phyloP scores from a whole-genome alignment of 192 early-diverging fungal species.

The Gryganskiella cystojenkinii region DNA sequence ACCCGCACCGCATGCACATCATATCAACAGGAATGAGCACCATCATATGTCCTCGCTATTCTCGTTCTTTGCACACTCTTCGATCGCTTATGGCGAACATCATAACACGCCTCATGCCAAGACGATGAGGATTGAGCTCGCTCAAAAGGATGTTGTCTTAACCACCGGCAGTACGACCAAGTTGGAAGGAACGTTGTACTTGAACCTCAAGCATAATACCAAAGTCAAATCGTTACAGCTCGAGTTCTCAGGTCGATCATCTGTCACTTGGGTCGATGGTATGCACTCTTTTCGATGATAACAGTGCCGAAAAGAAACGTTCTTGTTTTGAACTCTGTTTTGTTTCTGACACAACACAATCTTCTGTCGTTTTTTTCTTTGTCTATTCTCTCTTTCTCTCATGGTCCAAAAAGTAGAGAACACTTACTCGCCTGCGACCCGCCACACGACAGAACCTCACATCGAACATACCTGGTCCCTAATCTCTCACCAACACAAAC shows the following conservation, averaged over 20 bases:
- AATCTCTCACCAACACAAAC: slow-evolving; percentile 22
- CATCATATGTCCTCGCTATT: slow-evolving; percentile 16
- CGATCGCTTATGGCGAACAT: not conserved
- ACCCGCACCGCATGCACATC: not conserved
- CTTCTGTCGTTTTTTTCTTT: not conserved
- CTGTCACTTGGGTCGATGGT: slow-evolving; percentile 47
- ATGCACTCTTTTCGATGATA: not conserved
- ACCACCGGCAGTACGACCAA: slow-evolving; percentile 8
- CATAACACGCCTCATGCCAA: slow-evolving; percentile 6
- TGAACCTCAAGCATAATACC: slow-evolving; percentile 33
- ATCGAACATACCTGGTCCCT: slow-evolving; percentile 40
- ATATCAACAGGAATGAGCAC: slow-evolving; percentile 1
- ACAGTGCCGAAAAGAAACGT: not conserved
- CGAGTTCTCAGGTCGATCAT: slow-evolving; percentile 35
- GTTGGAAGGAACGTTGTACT: slow-evolving; percentile 17
- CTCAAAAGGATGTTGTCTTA: slow-evolving; percentile 3
- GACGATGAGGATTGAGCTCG: slow-evolving; percentile 23
- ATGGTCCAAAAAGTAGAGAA: slow-evolving; percentile 13
- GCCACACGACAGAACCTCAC: slow-evolving; percentile 20
- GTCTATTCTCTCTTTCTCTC: not conserved
- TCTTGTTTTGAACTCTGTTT: not conserved
- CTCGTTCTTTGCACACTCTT: slow-evolving; percentile 6
- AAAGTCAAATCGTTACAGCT: slow-evolving; percentile 41
- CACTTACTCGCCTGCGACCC: slow-evolving; percentile 33
- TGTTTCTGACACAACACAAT: not conserved